These are phyloP conservation scores for Tylopilus felleus DNA, from an alignment of 768 basidiomycete species.

Conservation along the genomic window DNA sequence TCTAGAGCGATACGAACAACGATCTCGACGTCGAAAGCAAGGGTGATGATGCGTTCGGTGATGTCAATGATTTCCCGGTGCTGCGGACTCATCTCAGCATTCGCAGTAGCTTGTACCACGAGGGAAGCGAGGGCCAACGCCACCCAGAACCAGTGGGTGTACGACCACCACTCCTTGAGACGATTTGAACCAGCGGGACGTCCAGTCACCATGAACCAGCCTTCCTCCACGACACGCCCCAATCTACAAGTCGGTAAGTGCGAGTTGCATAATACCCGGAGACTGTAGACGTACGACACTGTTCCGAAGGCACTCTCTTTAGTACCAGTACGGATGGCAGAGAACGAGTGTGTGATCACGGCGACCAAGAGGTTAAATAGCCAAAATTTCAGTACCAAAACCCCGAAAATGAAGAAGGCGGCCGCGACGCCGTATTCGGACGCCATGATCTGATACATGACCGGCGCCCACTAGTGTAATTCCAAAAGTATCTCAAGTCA, in stretches of 20 bases:
- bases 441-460: constrained; percentile 89
- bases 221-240: constrained; percentile 46
- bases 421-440: constrained; percentile 84
- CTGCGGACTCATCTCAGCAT: constrained; percentile 43
- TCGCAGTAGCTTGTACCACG: constrained; percentile 66
- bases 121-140: constrained; percentile 68
- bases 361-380: constrained; percentile 91
- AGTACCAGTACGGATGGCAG: constrained; percentile 80
- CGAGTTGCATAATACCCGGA: background rate
- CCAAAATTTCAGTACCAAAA: constrained; percentile 91
- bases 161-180: constrained; percentile 52
- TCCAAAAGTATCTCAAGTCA: background rate
- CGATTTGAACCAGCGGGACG: constrained; percentile 45
- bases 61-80: constrained; percentile 54
- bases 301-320: constrained; percentile 91
- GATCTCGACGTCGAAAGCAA: constrained; percentile 89
- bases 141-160: constrained; percentile 71
- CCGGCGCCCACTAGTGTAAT: constrained; percentile 60
- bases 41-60: constrained; percentile 72
- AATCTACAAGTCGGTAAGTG: constrained; percentile 28
- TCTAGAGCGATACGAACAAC: constrained; percentile 63
- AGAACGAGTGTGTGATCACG: constrained; percentile 93
- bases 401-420: constrained; percentile 79
- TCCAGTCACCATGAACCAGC: constrained; percentile 49
- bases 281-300: constrained; percentile 27